These are phyloP conservation scores for Aquilaria malaccensis DNA, from an alignment of 345 rosid species.

Conservation along the genomic window DNA sequence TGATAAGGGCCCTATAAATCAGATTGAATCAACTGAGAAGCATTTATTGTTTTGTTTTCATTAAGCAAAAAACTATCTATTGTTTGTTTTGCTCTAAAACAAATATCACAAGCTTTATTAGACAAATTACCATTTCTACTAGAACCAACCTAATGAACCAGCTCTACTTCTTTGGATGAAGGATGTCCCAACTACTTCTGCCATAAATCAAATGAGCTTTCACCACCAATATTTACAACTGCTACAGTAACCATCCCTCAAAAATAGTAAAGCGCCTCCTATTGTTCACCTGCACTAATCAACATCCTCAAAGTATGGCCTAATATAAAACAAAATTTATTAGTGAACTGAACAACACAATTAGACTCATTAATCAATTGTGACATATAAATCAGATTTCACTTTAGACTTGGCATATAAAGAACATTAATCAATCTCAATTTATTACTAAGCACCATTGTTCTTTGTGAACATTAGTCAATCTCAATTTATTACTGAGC, in stretches of 20 bases:
- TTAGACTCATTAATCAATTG: too few species aligned
- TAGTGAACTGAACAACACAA: too few species aligned
- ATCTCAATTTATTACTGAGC: too few species aligned
- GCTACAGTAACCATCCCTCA: neutral
- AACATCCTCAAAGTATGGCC: constrained; percentile 4
- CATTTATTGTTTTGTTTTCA: neutral
- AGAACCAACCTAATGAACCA: too few species aligned
- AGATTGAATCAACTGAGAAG: constrained; percentile 18
- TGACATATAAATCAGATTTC: too few species aligned
- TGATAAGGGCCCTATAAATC: neutral
- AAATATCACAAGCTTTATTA: constrained; percentile 8
- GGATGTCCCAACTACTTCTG: too few species aligned
- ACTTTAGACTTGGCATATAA: neutral
- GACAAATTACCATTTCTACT: too few species aligned
- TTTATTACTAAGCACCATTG: too few species aligned
- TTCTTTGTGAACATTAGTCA: neutral
- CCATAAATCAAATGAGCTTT: neutral
- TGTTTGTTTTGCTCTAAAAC: constrained; percentile 1
- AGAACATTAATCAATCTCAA: neutral
- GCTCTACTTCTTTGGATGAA: neutral
- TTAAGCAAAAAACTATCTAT: too few species aligned
- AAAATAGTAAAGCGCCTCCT: neutral
- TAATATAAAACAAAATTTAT: too few species aligned
- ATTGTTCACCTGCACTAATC: too few species aligned
- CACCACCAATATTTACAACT: neutral